These are phyloP conservation scores for Pythium myriotylum DNA, from an alignment of 352 stramenopile species.

Conservation along the genomic window DNA sequence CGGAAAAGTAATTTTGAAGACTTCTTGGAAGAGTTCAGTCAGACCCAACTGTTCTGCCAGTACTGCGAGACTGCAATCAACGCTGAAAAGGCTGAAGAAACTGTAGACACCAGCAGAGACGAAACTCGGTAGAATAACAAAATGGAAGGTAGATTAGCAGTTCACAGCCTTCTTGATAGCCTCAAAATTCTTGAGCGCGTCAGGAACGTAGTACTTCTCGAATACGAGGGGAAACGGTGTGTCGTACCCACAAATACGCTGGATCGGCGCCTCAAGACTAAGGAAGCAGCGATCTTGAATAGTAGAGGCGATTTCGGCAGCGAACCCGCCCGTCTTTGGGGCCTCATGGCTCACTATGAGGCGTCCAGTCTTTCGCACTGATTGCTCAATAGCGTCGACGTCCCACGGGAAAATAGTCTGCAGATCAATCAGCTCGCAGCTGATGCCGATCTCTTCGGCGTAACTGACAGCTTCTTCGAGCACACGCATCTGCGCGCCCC, in stretches of 20 bases:
- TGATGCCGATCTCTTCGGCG: conserved; percentile 92
- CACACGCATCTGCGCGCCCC: conserved; percentile 91
- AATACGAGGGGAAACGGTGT: conserved; percentile 97
- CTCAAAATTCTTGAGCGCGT: conserved; percentile 95
- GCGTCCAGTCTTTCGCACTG: conserved; percentile 97
- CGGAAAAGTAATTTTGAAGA: conserved; percentile 71
- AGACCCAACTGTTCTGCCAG: conserved; percentile 87
- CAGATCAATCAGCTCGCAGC: conserved; percentile 97
- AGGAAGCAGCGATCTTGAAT: conserved; percentile 96
- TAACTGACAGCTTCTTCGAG: conserved; percentile 85
- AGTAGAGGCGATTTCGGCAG: conserved; percentile 94
- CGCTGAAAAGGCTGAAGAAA: conserved; percentile 14
- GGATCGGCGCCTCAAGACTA: conserved; percentile 94
- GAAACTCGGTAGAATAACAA: conserved; percentile 1
- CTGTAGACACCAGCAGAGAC: neutral
- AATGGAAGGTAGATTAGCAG: conserved; percentile 48
- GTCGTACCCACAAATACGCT: conserved; percentile 95
- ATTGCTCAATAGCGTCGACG: conserved; percentile 92
- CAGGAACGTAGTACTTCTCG: conserved; percentile 96
- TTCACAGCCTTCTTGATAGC: conserved; percentile 93
- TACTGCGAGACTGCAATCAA: conserved; percentile 81
- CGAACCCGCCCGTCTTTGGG: conserved; percentile 94
- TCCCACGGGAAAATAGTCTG: conserved; percentile 99
- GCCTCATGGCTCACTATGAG: conserved; percentile 97
- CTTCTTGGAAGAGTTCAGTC: conserved; percentile 81